Evolutionary conservation across 495 filamentous ascomycete species (phyloP), one percentile per base, ranked within the genome.

Genomic region (Daldinia caldariorum): DNA sequence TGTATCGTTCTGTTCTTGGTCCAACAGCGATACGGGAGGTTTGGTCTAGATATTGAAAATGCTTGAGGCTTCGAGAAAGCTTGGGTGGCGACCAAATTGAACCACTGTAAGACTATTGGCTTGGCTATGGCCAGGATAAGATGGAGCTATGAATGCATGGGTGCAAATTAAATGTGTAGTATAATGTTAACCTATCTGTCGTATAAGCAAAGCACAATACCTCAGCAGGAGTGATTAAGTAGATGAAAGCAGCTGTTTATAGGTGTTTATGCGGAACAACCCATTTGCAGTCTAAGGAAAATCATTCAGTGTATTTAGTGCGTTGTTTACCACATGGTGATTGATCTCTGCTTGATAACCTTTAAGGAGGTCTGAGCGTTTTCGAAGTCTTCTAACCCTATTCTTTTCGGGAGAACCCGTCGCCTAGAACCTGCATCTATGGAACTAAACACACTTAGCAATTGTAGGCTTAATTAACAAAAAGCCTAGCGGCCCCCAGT

Each of bases 391-490:
- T 47, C 43, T 47, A 20, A 12, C 3, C 62, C 51, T 32, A 38
- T 61, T 67, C 63, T 60, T 58, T 47, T 43, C 69, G 69, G 69
- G 69, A 64, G 26, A 68, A 26, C 69, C 69, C 69, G 70, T 49
- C 54, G 54, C 49, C 18, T 51, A 41, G 57, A 66, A 61, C 57
- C 65, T 38, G 50, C 61, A 65, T 64, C 58, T 51, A 35, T 66
- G 50, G 65, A 72, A 69, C 65, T 50, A 56, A n/a, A 53, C 32
- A 57, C 65, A 66, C 43, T 38, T 35, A 53, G 43, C 53, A 58
- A 65, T 59, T 61, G 50, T 47, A 47, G 20, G 67, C 9, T 35
- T 37, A 45, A 57, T 31, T 51, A 61, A 18, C 29, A 58, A 41
- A 39, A 37, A 65, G 37, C 65, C 61, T 45, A 45, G 29, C 58